Base-by-base conservation (phyloP, 805 yeast genomes). In the Candida suzukii region DNA sequence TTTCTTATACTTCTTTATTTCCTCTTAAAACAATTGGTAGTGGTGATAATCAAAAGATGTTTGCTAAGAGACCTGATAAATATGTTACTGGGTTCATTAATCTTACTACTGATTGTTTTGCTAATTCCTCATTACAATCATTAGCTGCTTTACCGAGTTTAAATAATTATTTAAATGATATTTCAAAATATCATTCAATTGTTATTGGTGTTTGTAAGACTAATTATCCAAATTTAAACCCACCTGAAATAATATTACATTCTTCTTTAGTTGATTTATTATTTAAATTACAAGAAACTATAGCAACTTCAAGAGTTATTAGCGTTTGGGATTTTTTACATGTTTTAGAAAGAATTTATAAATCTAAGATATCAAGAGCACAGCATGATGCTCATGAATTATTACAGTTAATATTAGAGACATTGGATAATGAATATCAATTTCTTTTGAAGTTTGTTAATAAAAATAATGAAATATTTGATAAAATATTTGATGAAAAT, bases 311-410 rank as follows among this genome's bases (percentile, higher is more conserved):
- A 1, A 68, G 74, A 41, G 70, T 80, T 9, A 62, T 80, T 5
- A 78, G 90, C 0, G 88, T 87, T 1, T 83, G 95, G 90, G 81
- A 86, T 1, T 73, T 90, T 38, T 64, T 91, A 17, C 81, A 73
- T 40, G 80, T 77, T 11, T 62, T 93, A 39, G 98, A 91, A 54
- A 60, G 59, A 10, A 79, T 84, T 14, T 84, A 81, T 62, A 74
- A 79, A 41, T 80, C 90, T 3, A 78, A 76, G 48, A 80, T 93
- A 22, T 80, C 95, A 2, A 66, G 83, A 28, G 76, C 76, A 36
- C 99, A 93, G 59, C 95, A 91, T 54, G 99, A 91, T 64, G 96
- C 98, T 0, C 97, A 93, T 52, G 99, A 91, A 54, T 69, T 93
- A 47, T 74, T 91, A 25, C 95, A 88, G 56, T 62, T 87, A 40